These are phyloP conservation scores for Irineochytrium annulatum DNA, from an alignment of 192 early-diverging fungal species.

Conservation along the genomic window DNA sequence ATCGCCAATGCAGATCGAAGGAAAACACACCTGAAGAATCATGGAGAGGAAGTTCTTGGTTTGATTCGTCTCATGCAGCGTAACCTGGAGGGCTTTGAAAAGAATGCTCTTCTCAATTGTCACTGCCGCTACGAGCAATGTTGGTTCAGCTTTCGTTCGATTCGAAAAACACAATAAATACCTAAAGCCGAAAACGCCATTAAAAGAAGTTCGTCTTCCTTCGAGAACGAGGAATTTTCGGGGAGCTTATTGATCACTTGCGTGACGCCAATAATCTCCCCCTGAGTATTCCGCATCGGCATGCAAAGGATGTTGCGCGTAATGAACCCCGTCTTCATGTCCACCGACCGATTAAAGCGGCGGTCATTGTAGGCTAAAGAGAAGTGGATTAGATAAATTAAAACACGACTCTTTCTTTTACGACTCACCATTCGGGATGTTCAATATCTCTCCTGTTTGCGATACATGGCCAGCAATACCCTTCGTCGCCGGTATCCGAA, in stretches of 20 bases:
- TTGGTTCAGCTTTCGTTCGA: neutral
- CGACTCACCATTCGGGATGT: constrained; percentile 47
- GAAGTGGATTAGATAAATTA: neutral
- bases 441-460: constrained; percentile 38
- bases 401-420: too few relatives aligned
- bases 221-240: constrained; percentile 26
- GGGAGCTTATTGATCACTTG: constrained; percentile 54
- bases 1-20: constrained; percentile 10
- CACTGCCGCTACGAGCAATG: constrained; percentile 24
- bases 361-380: constrained; percentile 44
- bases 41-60: neutral
- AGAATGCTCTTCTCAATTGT: constrained; percentile 48
- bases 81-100: constrained; percentile 34
- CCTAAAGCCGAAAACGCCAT: constrained; percentile 37
- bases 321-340: constrained; percentile 45
- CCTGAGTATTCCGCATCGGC: constrained; percentile 39
- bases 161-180: constrained; percentile 14
- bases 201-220: constrained; percentile 41
- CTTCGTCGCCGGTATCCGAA: constrained; percentile 44
- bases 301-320: constrained; percentile 53
- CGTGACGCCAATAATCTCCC: constrained; percentile 43
- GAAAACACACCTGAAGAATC: neutral
- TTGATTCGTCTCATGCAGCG: constrained; percentile 20
- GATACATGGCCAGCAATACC: constrained; percentile 53
- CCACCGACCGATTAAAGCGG: constrained; percentile 47